phyloP scores from a whole-genome alignment of 2,329 filamentous ascomycete species.

The Hypocreales sp. region DNA sequence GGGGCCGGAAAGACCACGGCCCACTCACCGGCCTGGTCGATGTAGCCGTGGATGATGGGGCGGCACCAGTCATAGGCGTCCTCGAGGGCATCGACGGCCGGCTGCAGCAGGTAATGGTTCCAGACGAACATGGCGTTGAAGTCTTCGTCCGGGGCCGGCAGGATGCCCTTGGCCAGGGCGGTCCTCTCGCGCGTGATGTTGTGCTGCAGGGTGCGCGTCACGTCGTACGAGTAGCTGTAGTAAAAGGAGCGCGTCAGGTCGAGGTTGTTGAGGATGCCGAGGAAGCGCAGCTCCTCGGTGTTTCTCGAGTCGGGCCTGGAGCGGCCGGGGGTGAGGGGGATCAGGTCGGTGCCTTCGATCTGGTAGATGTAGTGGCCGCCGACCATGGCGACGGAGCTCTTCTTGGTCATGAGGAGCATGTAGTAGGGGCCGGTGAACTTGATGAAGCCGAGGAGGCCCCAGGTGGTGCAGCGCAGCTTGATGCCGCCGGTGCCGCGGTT shows the following conservation, averaged over 20 bases:
- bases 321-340: slow-evolving; percentile 67
- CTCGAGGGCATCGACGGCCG: slow-evolving; percentile 52
- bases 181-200: slow-evolving; percentile 75
- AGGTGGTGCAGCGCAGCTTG: slow-evolving; percentile 77
- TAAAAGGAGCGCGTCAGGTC: slow-evolving; percentile 89
- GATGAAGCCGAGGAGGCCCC: slow-evolving; percentile 91
- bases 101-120: slow-evolving; percentile 80
- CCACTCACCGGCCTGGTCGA: slow-evolving; percentile 61
- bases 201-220: slow-evolving; percentile 80
- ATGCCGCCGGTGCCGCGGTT: slow-evolving; percentile 84
- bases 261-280: slow-evolving; percentile 78
- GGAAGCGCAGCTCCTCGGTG: slow-evolving; percentile 76
- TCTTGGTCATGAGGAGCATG: slow-evolving; percentile 92
- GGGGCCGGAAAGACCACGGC: too few species aligned
- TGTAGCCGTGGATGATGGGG: slow-evolving; percentile 89
- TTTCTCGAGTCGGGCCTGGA: slow-evolving; percentile 66
- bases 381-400: slow-evolving; percentile 89
- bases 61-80: slow-evolving; percentile 92
- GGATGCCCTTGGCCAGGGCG: slow-evolving; percentile 48
- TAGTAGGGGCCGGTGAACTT: slow-evolving; percentile 92
- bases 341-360: slow-evolving; percentile 81
- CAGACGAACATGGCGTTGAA: slow-evolving; percentile 96
- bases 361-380: slow-evolving; percentile 95
- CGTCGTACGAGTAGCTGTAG: slow-evolving; percentile 96
- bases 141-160: slow-evolving; percentile 43